Conservation (phyloP, 257 asterid species). For the Osmanthus fragrans region DNA sequence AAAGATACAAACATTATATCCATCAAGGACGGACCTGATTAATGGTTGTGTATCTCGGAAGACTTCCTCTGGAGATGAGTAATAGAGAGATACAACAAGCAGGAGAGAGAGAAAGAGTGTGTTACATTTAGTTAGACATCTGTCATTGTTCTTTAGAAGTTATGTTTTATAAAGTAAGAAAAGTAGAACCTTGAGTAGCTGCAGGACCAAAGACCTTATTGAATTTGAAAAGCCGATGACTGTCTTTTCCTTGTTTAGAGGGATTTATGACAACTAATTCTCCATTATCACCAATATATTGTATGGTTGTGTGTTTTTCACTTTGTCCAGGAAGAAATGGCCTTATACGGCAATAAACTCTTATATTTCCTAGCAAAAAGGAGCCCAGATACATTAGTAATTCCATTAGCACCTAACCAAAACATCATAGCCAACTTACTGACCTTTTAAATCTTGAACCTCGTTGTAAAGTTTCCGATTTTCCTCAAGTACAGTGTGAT, state of each 20-base stretch:
- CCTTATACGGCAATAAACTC: constrained; percentile 92
- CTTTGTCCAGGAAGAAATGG: constrained; percentile 83
- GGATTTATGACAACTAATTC: constrained; percentile 84
- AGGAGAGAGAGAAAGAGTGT: constrained; percentile 11
- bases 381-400: constrained; percentile 23
- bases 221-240: constrained; percentile 86
- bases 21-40: constrained; percentile 93
- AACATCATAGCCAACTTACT: constrained; percentile 16
- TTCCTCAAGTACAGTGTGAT: constrained; percentile 78
- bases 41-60: constrained; percentile 85
- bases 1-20: constrained; percentile 91
- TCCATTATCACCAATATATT: constrained; percentile 90
- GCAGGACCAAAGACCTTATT: constrained; percentile 83
- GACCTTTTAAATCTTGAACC: constrained; percentile 98
- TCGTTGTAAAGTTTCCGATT: constrained; percentile 88
- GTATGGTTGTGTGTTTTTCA: constrained; percentile 66
- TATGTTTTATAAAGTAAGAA: neutral
- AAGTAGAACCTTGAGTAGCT: constrained; percentile 73
- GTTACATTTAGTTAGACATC: constrained; percentile 3
- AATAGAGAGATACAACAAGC: constrained; percentile 8
- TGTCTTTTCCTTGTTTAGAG: constrained; percentile 81
- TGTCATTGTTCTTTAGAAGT: constrained; percentile 6
- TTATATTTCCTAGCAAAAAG: constrained; percentile 65
- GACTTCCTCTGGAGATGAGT: constrained; percentile 68
- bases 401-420: constrained; percentile 23